Base-by-base conservation (phyloP, 2,329 filamentous ascomycete genomes). In the Xylariaceae sp. region DNA sequence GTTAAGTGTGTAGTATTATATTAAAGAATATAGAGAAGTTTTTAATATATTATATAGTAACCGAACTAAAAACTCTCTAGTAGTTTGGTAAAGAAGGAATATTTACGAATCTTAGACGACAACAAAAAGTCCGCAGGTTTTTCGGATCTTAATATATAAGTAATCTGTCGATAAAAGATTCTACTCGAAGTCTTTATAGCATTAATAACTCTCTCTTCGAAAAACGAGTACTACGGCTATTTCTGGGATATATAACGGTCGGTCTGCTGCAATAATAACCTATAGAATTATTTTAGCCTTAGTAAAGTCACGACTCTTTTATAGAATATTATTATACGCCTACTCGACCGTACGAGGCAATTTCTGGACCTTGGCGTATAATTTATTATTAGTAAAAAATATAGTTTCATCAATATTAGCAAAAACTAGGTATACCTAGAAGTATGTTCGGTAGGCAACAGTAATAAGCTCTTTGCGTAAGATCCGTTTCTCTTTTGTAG, bases 131-230 rank as follows among this genome's bases (percentile, higher is more conserved):
- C 52, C 52, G 40, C 52, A 55, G 0, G 5, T 16, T 33, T 53
- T 40, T 40, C 52, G 40, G 11, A 54, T 40, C 3, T 22, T 32
- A 22, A 2, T 23, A n/a, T 20, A 21, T 14, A 47, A 21, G 16
- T 8, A 25, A 16, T 44, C 16, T n/a, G 5, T 25, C 11, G 23
- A 19, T 12, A 22, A 3, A 11, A 40, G 2, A 19, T 49, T 42
- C 40, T 16, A 3, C 83, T 75, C 29, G 19, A 49, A 39, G 22
- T 39, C 38, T 17, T 37, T 5, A 45, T 79, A 74, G 0, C 80
- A 67, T 2, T 80, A 76, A 17, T 40, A 1, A 80, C 75, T 62
- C 75, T 48, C 22, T 37, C 44, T 19, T 37, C 40, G 37, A 10
- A 62, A 22, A 10, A 54, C 48, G 22, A 68, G 37, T 0, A 58